Evolutionary conservation across 768 basidiomycete species (phyloP).

Genomic region (Rhodocollybia butyracea): DNA sequence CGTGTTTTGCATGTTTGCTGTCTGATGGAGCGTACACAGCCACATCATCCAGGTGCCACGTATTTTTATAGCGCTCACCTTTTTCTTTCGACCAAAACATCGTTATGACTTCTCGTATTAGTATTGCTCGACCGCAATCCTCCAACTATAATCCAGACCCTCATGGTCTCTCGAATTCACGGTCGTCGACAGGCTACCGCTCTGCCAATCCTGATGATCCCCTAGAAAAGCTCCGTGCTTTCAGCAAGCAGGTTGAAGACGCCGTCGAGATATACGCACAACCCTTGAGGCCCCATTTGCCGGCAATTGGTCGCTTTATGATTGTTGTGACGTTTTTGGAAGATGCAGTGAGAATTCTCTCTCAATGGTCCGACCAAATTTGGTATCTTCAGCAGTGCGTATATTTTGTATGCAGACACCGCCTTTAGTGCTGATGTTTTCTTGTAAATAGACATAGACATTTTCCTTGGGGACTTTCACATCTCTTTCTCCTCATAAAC

Average conservation of each 20-base stretch:
- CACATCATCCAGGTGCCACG: no score
- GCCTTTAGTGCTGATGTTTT: background rate
- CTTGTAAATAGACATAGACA: slow-evolving; percentile 72
- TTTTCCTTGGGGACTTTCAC: slow-evolving; percentile 95
- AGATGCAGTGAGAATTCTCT: slow-evolving; percentile 89
- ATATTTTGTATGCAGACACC: background rate
- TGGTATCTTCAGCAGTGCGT: slow-evolving; percentile 96
- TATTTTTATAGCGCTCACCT: background rate
- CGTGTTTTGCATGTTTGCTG: no score
- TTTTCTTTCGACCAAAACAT: background rate
- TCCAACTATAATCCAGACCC: slow-evolving; percentile 66
- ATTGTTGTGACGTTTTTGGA: slow-evolving; percentile 99
- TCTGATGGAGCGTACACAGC: no score
- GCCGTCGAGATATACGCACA: slow-evolving; percentile 89
- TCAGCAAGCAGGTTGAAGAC: slow-evolving; percentile 84
- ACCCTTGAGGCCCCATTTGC: slow-evolving; percentile 91
- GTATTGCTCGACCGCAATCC: slow-evolving; percentile 68
- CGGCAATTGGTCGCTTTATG: slow-evolving; percentile 91
- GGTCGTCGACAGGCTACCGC: slow-evolving; percentile 67
- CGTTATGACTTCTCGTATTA: slow-evolving; percentile 77
- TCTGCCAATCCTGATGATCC: slow-evolving; percentile 82
- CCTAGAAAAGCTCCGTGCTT: slow-evolving; percentile 67
- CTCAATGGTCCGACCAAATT: slow-evolving; percentile 95
- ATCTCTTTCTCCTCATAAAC: slow-evolving; percentile 88
- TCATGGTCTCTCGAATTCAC: slow-evolving; percentile 75